Conservation (phyloP, 345 rosid genomes). For the Eucalyptus polybractea region DNA sequence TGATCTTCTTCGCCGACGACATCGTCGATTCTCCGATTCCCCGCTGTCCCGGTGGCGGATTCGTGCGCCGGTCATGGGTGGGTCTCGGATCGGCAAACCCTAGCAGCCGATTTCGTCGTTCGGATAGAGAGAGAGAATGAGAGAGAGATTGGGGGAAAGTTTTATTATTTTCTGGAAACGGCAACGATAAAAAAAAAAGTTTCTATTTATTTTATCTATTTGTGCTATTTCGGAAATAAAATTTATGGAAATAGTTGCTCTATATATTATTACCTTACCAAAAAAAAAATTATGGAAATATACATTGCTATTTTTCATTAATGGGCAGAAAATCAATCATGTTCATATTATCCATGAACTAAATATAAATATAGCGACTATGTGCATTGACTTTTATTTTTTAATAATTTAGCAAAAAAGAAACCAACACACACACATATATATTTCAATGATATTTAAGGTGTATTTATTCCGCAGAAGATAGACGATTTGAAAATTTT, state of each 20-base stretch:
- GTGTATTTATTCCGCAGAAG: too few relatives aligned
- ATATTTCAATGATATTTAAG: too few relatives aligned
- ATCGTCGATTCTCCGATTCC: neutral
- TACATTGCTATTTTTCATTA: too few relatives aligned
- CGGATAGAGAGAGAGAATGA: neutral
- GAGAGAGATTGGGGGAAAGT: neutral
- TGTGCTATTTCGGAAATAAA: neutral
- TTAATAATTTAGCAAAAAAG: neutral
- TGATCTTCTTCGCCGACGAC: neutral
- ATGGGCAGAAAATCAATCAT: too few relatives aligned
- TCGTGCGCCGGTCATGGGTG: neutral
- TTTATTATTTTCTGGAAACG: neutral
- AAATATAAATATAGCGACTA: too few relatives aligned
- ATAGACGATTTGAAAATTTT: too few relatives aligned
- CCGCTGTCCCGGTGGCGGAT: neutral
- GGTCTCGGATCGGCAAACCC: neutral
- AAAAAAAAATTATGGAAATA: too few relatives aligned
- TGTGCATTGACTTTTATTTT: neutral
- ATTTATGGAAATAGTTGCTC: neutral
- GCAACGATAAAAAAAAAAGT: neutral
- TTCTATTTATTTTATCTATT: neutral
- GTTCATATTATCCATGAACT: too few relatives aligned
- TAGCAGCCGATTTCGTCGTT: neutral
- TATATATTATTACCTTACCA: too few relatives aligned
- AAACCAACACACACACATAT: too few relatives aligned